Evolutionary conservation across 2,329 filamentous ascomycete species (phyloP), one percentile per base, ranked within the genome.

Genomic region (Colletotrichum zoysiae): DNA sequence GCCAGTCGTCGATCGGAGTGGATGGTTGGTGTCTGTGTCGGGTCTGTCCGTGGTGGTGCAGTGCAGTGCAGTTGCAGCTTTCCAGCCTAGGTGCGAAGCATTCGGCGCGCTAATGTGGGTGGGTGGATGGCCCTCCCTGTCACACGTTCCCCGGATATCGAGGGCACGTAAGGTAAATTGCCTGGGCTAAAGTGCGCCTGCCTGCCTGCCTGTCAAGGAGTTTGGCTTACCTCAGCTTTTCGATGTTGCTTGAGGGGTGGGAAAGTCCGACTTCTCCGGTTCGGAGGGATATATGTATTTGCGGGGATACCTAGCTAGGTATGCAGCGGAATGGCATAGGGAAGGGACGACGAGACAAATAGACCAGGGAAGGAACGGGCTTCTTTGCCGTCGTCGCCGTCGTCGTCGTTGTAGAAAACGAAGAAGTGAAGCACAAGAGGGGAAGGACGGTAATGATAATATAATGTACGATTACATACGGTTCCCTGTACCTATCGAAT

Each of bases 1-100:
- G 67, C 57, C 50, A 64, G 48, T 71, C 46, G 64, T 63, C 38
- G 60, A 55, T 64, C 50, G 50, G 61, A 55, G 61, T 35, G 33
- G n/a, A 26, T 30, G 35, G 55, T 58, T 30, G 35, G 55, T 58
- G 33, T 40, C 56, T 58, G 56, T 42, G 35, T 58, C 38, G 40
- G 60, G 60, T 26, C 26, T n/a, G 60, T 26, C 38, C 16, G 33
- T 30, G 48, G 60, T 64, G 48, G 48, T 51, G n/a, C 35, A 44
- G 48, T 40, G 60, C 55, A 35, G 48, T 51, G n/a, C 35, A 44
- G 48, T 40, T 40, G 35, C 48, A 64, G 61, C 61, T 64, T 64
- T 56, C 61, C 61, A 46, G 57, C 23, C 40, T 46, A 14, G 30
- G 30, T 30, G 4, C 46, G 26, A 63, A 51, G 60, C 55, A 51